A percentile compares a stretch with the other conserved stretches of the same genome.
phyloP scores from a whole-genome alignment of 1,284 basidiomycete genomes.

The Mycena sp. region DNA sequence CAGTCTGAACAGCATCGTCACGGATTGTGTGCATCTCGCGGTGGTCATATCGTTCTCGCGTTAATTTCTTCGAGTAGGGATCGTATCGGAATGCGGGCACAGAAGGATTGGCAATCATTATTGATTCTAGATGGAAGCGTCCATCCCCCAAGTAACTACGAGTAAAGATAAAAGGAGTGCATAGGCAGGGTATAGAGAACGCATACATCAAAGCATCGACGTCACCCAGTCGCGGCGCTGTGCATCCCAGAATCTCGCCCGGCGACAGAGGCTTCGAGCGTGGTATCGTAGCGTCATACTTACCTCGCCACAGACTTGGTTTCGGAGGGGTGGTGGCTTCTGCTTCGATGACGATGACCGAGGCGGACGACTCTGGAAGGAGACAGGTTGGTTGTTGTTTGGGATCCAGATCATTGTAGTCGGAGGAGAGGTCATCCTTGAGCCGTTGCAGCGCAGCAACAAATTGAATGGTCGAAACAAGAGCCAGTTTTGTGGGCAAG shows the following conservation, averaged over 20 bases:
- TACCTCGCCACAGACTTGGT: conserved; percentile 61
- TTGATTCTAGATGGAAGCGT: conserved; percentile 96
- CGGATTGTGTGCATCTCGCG: conserved; percentile 84
- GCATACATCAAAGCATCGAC: conserved; percentile 90
- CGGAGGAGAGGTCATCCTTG: conserved; percentile 77
- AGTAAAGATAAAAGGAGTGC: conserved; percentile 14
- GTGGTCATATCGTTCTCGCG: conserved; percentile 93
- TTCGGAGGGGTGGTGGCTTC: conserved; percentile 14
- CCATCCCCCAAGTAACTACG: conserved; percentile 96
- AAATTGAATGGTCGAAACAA: conserved; percentile 97
- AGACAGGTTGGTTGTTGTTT: conserved; percentile 23
- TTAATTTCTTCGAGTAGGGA: conserved; percentile 97
- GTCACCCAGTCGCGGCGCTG: conserved; percentile 86
- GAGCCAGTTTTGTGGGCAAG: conserved; percentile 77
- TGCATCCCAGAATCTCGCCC: conserved; percentile 97
- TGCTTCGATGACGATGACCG: background rate
- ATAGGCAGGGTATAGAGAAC: background rate
- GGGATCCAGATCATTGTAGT: conserved; percentile 37
- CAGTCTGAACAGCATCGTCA: conserved; percentile 81
- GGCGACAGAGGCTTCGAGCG: conserved; percentile 94
- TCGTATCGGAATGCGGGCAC: conserved; percentile 98
- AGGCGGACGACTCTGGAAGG: conserved; percentile 24
- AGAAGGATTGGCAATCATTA: conserved; percentile 99
- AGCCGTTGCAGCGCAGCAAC: conserved; percentile 89
- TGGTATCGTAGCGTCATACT: conserved; percentile 86